Evolutionary conservation across 768 basidiomycete genomes (phyloP).

Genomic region (Polyporus arcularius): DNA sequence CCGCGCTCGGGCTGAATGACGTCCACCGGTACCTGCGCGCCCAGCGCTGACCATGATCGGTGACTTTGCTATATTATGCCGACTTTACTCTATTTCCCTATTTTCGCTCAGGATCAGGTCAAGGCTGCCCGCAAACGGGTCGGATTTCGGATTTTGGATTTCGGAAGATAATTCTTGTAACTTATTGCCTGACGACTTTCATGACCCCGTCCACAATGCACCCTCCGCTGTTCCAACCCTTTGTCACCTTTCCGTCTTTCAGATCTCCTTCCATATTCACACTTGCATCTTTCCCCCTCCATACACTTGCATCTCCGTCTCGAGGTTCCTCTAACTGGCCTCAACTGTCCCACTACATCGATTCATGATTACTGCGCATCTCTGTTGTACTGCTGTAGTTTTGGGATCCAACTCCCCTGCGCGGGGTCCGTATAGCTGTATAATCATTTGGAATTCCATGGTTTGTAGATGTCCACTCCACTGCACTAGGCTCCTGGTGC

Average conservation of each 20-base stretch:
- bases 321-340: background rate
- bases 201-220: background rate
- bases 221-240: background rate
- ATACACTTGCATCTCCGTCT: background rate
- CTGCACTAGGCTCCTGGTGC: too few species aligned
- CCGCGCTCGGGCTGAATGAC: conserved; percentile 39
- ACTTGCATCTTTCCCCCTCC: background rate
- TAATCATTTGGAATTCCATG: background rate
- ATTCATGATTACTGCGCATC: background rate
- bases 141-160: background rate
- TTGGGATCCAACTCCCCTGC: background rate
- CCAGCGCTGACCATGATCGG: too few species aligned
- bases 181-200: conserved; percentile 3
- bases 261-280: background rate
- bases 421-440: background rate
- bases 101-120: background rate
- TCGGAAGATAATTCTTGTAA: background rate
- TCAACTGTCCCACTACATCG: background rate
- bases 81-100: too few species aligned
- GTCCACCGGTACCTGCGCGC: conserved; percentile 11
- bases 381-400: background rate
- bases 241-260: too few species aligned
- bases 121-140: too few species aligned
- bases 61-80: too few species aligned
- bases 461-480: too few species aligned